Conservation (phyloP, 768 basidiomycete genomes). For the Kwoniella heveanensis region DNA sequence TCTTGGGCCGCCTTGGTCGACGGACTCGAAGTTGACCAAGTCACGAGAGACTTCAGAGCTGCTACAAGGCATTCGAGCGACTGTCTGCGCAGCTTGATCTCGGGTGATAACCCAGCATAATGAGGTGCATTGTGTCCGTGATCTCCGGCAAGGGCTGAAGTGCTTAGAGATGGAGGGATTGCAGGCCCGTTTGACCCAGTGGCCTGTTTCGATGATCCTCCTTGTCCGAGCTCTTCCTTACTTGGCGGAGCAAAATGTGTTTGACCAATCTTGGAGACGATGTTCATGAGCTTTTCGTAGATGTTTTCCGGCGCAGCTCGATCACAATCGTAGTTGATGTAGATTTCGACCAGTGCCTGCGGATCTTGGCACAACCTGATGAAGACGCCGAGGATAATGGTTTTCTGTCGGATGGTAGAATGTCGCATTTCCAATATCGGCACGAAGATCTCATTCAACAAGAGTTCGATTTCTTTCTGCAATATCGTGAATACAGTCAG, state of each 20-base stretch:
- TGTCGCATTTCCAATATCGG: conserved; percentile 98
- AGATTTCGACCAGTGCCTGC: conserved; percentile 95
- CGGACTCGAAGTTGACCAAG: conserved; percentile 70
- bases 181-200: conserved; percentile 57
- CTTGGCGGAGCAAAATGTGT: conserved; percentile 58
- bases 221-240: conserved; percentile 49
- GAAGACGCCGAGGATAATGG: conserved; percentile 80
- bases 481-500: background rate
- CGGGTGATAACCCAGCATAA: conserved; percentile 63
- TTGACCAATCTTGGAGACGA: conserved; percentile 87
- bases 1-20: conserved; percentile 26
- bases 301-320: conserved; percentile 92
- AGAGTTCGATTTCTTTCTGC: conserved; percentile 98
- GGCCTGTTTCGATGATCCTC: conserved; percentile 41
- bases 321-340: conserved; percentile 99
- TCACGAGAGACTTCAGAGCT: conserved; percentile 83
- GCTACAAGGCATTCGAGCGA: conserved; percentile 92
- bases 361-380: conserved; percentile 90
- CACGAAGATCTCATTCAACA: conserved; percentile 98
- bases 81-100: conserved; percentile 81
- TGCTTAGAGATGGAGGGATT: conserved; percentile 68
- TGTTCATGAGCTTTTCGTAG: conserved; percentile 96
- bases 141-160: conserved; percentile 56
- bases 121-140: conserved; percentile 66
- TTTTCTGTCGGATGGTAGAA: conserved; percentile 92